Evolutionary conservation across 257 asterid species (phyloP), one percentile per base, ranked within the genome.

Genomic region (Craterostigma plantagineum): DNA sequence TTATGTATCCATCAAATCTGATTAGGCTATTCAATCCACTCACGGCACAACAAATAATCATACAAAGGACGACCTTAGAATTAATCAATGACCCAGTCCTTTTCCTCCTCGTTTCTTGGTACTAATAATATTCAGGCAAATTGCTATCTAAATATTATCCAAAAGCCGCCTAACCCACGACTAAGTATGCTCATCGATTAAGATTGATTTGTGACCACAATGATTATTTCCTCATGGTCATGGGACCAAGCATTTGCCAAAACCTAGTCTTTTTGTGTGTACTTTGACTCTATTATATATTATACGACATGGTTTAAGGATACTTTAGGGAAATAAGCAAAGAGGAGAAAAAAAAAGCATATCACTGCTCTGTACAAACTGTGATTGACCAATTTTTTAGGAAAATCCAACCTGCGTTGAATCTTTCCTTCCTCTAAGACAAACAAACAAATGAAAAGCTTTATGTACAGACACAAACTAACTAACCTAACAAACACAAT

Each of bases 11-110:
- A 18, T 42, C 35, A 12, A 35, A 43, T 11, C 11, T 52, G 44
- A 58, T 35, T 47, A 55, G 41, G 64, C 59, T 64, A 46, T 46
- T 55, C 56, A 57, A 61, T 54, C 66, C 61, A 61, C 62, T 46
- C 68, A 64, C 49, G 63, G 33, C 56, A 61, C 42, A 61, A 53
- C 65, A 40, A n/a, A 52, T 44, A 48, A 55, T 34, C 9, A 45
- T 14, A 44, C 41, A 38, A 38, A 16, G 40, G 36, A 46, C 47
- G 14, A 45, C 48, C n/a, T 57, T 16, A 34, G 50, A 46, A 35
- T n/a, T 10, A 46, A 33, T 58, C 40, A 45, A 61, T 33, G 46
- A 36, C 45, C 61, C 14, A 13, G 63, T 68, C 75, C n/a, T 57
- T 56, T 49, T 63, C n/a, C 65, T 17, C 30, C 30, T 23, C 30